Evolutionary conservation across 2,329 filamentous ascomycete genomes (phyloP).

Genomic region (Fusarium sp.): DNA sequence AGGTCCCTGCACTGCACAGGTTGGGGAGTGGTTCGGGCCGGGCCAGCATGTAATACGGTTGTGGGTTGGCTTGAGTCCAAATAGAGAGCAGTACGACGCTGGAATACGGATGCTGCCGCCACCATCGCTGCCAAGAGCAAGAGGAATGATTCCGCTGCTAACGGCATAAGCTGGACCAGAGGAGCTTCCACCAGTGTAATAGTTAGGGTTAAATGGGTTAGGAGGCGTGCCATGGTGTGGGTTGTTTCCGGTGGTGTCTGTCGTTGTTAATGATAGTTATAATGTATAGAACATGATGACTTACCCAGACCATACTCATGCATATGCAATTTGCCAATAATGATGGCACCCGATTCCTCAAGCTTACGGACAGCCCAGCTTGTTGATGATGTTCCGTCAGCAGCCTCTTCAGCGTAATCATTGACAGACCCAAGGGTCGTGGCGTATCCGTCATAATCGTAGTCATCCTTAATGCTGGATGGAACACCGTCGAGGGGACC

Average conservation of each 20-base stretch:
- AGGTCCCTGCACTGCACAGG: constrained; percentile 74
- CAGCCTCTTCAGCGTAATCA: constrained; percentile 65
- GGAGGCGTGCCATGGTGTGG: constrained; percentile 77
- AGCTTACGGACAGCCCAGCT: constrained; percentile 79
- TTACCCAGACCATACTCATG: constrained; percentile 79
- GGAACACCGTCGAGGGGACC: constrained; percentile 79
- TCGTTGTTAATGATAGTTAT: too few species aligned
- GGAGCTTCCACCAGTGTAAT: constrained; percentile 83
- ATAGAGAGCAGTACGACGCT: constrained; percentile 77
- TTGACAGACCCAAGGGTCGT: constrained; percentile 72
- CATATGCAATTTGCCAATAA: constrained; percentile 81
- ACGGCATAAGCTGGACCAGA: constrained; percentile 80
- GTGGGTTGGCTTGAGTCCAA: constrained; percentile 79
- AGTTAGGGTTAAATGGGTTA: constrained; percentile 78
- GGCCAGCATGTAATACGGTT: constrained; percentile 73
- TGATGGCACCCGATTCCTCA: constrained; percentile 76
- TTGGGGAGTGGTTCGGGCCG: constrained; percentile 67
- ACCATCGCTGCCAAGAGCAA: constrained; percentile 78
- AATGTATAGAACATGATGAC: constrained; percentile 16
- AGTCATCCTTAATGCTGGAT: constrained; percentile 81
- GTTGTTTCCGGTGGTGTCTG: constrained; percentile 82
- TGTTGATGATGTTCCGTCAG: constrained; percentile 57
- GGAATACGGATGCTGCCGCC: constrained; percentile 82
- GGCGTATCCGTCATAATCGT: constrained; percentile 79
- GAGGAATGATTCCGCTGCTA: constrained; percentile 75